Base-by-base conservation (phyloP, 2,329 filamentous ascomycete species). In the Fusarium sp. region DNA sequence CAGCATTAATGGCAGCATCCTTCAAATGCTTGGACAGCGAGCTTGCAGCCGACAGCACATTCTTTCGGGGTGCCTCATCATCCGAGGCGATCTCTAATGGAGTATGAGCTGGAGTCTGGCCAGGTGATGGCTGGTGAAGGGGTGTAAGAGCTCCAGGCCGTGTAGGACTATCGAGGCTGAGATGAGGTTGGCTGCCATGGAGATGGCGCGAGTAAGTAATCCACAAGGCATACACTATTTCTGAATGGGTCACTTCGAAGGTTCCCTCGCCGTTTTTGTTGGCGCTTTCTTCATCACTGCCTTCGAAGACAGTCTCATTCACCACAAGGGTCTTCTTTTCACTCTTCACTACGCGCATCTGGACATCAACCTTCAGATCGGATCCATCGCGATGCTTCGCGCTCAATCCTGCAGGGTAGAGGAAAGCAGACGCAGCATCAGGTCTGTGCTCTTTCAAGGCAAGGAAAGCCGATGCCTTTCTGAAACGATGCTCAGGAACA, bases 301-400 rank as follows among this genome's bases (percentile, higher is more conserved):
- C 80, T 76, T 93, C 89, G 53, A 87, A 83, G n/a, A 90, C 86
- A 3, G 89, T 87, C 67, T 90, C 83, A 57, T 90, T 86, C 53
- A 87, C 84, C 62, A 88, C 83, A 54, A 84, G 84, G 5, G 83
- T 80, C 57, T 89, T 87, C 70, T 89, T 90, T 72, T 95, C 94
- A 77, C 92, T 97, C 80, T 95, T 93, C 17, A 98, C 94, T 24
- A 99, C 94, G 33, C 96, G 89, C 91, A 99, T 93, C 79, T 99
- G 96, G 30, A 97, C 90, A 76, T 99, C 96, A 35, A 99, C 92
- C 79, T 93, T 95, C 67, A 99, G 90, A 65, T 96, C 92, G 0
- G 92, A 91, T 5, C 96, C 95, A 76, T 99, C 96, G 39, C 94
- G 89, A 77, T 99, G 96, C 74, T 88, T 90, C 1, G 94, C 96